These are phyloP conservation scores for Astragalus glycyphyllos DNA, from an alignment of 306 rosid species.

Conservation along the genomic window DNA sequence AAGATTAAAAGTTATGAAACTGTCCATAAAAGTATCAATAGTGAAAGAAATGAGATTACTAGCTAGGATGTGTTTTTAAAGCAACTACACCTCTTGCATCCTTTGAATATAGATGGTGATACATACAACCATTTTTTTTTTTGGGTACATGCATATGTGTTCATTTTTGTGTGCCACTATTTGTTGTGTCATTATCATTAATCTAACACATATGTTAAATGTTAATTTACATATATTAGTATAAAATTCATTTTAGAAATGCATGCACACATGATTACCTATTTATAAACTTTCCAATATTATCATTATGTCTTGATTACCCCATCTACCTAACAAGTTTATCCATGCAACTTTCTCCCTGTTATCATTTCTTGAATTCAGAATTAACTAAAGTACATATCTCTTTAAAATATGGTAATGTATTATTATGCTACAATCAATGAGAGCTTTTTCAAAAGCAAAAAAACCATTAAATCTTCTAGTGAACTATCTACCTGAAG, in stretches of 20 bases:
- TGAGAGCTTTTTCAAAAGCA: conserved; percentile 10
- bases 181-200: background rate
- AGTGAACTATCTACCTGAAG: too few relatives aligned
- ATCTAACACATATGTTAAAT: background rate
- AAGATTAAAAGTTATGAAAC: conserved; percentile 32
- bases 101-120: conserved; percentile 17
- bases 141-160: background rate
- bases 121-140: conserved; percentile 22
- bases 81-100: conserved; percentile 31
- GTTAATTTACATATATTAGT: conserved; percentile 1
- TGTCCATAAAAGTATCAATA: conserved; percentile 5
- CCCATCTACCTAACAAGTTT: conserved; percentile 33
- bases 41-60: conserved; percentile 22
- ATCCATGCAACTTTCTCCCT: conserved; percentile 41
- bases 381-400: background rate
- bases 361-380: conserved; percentile 31
- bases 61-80: conserved; percentile 14
- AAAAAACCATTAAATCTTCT: background rate
- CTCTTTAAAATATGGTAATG: conserved; percentile 1
- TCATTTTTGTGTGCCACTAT: conserved; percentile 5
- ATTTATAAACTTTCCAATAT: conserved; percentile 33
- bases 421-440: background rate
- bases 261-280: conserved; percentile 30
- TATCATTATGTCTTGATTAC: conserved; percentile 28
- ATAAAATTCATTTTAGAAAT: conserved; percentile 15